Evolutionary conservation across 768 basidiomycete genomes (phyloP).

Genomic region (Termitomyces sp.): DNA sequence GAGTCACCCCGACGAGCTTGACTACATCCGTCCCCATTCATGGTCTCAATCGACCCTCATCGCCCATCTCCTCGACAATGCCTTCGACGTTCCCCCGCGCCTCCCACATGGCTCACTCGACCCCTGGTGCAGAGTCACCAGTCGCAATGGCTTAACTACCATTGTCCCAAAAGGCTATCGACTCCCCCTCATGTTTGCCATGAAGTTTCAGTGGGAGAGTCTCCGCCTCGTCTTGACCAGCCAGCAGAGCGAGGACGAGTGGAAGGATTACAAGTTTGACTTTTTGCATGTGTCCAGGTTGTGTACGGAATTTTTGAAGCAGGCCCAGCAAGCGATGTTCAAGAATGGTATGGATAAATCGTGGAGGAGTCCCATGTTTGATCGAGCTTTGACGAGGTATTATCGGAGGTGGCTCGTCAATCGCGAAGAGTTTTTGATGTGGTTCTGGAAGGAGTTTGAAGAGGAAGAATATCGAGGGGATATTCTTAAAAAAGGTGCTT

Average conservation of each 20-base stretch:
- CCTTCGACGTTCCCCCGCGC: conserved; percentile 31
- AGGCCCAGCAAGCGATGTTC: conserved; percentile 25
- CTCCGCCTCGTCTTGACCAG: conserved; percentile 34
- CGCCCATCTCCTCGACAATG: conserved; percentile 24
- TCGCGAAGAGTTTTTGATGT: conserved; percentile 28
- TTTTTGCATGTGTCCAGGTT: conserved; percentile 37
- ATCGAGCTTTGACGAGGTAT: conserved; percentile 36
- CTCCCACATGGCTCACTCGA: conserved; percentile 8
- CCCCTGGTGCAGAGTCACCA: conserved; percentile 14
- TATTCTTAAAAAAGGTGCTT: conserved; percentile 31
- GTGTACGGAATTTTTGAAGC: conserved; percentile 26
- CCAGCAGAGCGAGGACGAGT: conserved; percentile 26
- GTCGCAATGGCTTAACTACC: conserved; percentile 13
- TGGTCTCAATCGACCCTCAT: conserved; percentile 29
- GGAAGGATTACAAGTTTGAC: conserved; percentile 35
- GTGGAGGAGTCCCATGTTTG: conserved; percentile 37
- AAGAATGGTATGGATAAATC: conserved; percentile 22
- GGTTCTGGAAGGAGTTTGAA: conserved; percentile 35
- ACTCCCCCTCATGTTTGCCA: conserved; percentile 38
- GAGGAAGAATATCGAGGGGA: conserved; percentile 35
- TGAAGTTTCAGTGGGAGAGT: conserved; percentile 38
- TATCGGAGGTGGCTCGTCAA: conserved; percentile 37
- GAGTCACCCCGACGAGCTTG: conserved; percentile 36
- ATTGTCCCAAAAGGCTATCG: conserved; percentile 33
- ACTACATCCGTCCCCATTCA: conserved; percentile 24